Base-by-base conservation (phyloP, 2,329 filamentous ascomycete species). In the Xylariaceae sp. region DNA sequence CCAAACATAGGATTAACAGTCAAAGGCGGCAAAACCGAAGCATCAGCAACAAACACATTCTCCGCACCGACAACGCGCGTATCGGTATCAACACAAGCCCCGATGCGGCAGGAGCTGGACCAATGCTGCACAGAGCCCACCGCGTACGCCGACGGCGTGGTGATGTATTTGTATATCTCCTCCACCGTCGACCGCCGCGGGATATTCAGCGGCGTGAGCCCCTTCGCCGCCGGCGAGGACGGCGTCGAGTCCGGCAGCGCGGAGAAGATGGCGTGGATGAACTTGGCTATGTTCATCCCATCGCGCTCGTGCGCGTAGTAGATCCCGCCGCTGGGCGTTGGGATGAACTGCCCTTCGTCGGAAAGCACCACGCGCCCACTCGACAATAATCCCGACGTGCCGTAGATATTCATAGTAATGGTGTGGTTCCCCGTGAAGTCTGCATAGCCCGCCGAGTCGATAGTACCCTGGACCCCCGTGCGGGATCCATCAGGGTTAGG, bases 341-440 rank as follows among this genome's bases (percentile, higher is more conserved):
- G 73, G 5, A 72, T 65, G 57, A 75, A 76, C 1, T 72, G 72
- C 1, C 30, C 54, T 29, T 77, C 74, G 13, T 60, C 47, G 2
- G 67, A 63, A 0, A 80, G 70, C 6, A 70, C 62, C 3, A 80
- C 77, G 4, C 70, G 68, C 1, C 78, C 77, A 0, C 70, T 65
- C 2, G 79, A 81, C 5, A 72, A 70, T 19, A 81, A 69, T 1
- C 79, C 79, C 0, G 78, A 80, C 0, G 79, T 82, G 8, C 79
- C 79, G 67, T 82, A 82, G 4, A 82, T 66, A 63, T 82, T 82
- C 18, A 82, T 69, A 0, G 78, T 81, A 48, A 82, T 76, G 55
- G 76, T 79, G 54, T 76, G 70, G 48, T 71, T 70, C 32, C 63
- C 61, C 1, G 54, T 72, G 60, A 65, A 76, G 8, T 68, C 74